Evolutionary conservation across 169 alveolate species (phyloP).

Genomic region (Cyclospora cayetanensis): DNA sequence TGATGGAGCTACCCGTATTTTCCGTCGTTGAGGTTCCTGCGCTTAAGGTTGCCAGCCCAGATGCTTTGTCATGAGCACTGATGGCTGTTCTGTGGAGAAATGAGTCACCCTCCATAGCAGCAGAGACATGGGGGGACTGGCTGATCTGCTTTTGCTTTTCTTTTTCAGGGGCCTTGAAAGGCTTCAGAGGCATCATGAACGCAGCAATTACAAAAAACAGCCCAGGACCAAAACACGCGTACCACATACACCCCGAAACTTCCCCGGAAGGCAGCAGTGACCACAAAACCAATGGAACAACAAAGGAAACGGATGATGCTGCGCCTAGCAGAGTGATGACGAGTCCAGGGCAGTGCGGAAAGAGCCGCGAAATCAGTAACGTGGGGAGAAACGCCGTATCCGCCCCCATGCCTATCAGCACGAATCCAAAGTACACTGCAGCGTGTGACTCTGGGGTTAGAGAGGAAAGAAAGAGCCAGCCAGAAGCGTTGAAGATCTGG

Average conservation of each 20-base stretch:
- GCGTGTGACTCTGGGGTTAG: no score
- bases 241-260: background rate
- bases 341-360: slow-evolving; percentile 33
- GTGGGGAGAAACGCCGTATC: slow-evolving; percentile 45
- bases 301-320: slow-evolving; percentile 62
- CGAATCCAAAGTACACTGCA: background rate
- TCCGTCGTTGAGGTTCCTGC: no score
- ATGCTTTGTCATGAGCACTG: no score
- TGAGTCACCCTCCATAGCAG: no score
- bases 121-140: no score
- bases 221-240: background rate
- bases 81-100: no score
- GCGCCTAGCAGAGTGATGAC: slow-evolving; percentile 56
- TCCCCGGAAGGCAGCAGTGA: background rate
- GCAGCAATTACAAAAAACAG: background rate
- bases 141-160: no score
- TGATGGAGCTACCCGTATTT: background rate
- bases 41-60: no score
- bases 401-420: slow-evolving; percentile 63
- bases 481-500: slow-evolving; percentile 68
- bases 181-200: background rate
- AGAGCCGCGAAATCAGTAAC: background rate
- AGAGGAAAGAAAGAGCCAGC: slow-evolving; percentile 66
- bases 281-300: slow-evolving; percentile 22
- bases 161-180: background rate